Base-by-base conservation (phyloP, 2,329 filamentous ascomycete genomes). In the Fusarium agapanthi region DNA sequence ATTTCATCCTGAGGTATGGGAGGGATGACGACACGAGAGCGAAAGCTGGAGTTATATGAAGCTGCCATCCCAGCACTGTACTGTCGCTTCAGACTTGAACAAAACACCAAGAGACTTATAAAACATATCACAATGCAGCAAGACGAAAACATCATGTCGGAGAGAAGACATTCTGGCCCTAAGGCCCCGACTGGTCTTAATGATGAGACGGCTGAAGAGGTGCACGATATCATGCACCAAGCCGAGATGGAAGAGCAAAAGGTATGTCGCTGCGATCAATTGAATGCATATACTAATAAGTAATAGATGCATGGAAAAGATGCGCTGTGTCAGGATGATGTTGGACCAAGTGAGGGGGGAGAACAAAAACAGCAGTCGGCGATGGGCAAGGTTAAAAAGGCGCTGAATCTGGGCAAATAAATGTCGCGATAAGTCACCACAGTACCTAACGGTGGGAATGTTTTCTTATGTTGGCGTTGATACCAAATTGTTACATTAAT, bases 221-320 rank as follows among this genome's bases (percentile, higher is more conserved):
- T 66, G 12, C 80, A 82, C 50, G 80, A 82, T 24, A 74, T 82
- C 48, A 82, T 82, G 24, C 79, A 81, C 54, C 60, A 75, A 7
- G 80, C 80, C 35, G 80, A 82, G 55, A n/a, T 75, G 1, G 79
- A 81, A 50, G 80, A 81, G 57, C 80, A 81, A 55, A 75, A 73
- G 59, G 79, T 78, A 38, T 18, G 6, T 4, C 13, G 5, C 8
- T 7, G 9, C 0, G 7, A 5, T 13, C 1, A 10, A 1, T 3
- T 14, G 2, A 18, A 7, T 10, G 3, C 20, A 10, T 9, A 1
- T 8, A 41, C 61, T 69, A 13, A 73, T 30, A 1, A 10, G 7
- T 3, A 2, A 14, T 30, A 78, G 77, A n/a, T 78, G 41, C 77
- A 78, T 10, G 76, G 76, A 35, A 67, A 65, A 20, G 58, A 78